These are phyloP conservation scores for Wickerhamiella domercqiae DNA, from an alignment of 805 yeast species.

Conservation along the genomic window DNA sequence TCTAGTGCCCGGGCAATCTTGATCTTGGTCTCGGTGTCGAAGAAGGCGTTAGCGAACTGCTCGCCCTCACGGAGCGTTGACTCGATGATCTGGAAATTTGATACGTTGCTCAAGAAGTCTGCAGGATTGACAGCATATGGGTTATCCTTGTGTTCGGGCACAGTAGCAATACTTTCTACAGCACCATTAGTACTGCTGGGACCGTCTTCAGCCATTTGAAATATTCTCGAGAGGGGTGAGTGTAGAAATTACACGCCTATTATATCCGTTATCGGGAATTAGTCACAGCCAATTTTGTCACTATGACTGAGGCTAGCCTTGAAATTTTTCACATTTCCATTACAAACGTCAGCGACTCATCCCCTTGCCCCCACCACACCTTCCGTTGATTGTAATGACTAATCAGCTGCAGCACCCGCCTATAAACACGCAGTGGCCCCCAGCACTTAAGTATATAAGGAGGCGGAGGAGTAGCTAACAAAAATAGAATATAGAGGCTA, in stretches of 20 bases:
- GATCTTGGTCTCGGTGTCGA: constrained; percentile 84
- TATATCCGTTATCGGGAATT: too few relatives aligned
- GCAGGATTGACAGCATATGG: constrained; percentile 96
- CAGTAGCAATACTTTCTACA: constrained; percentile 6
- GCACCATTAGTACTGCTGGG: constrained; percentile 16
- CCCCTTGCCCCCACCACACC: too few relatives aligned
- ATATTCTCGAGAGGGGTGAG: background rate
- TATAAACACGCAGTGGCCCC: background rate
- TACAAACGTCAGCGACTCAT: too few relatives aligned
- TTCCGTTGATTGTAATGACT: too few relatives aligned
- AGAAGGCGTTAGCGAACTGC: constrained; percentile 95
- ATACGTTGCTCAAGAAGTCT: constrained; percentile 80
- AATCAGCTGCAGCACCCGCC: too few relatives aligned
- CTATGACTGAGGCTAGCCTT: too few relatives aligned
- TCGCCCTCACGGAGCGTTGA: constrained; percentile 97
- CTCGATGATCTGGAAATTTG: constrained; percentile 80
- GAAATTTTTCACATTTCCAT: too few relatives aligned
- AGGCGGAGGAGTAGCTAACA: background rate
- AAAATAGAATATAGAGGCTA: constrained; percentile 2
- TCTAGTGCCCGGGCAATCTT: constrained; percentile 95
- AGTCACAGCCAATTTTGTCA: too few relatives aligned
- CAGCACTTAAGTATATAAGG: background rate
- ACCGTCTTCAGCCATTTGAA: background rate
- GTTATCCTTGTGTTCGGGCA: constrained; percentile 26
- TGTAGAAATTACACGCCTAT: background rate